Base-by-base conservation (phyloP, 2,329 filamentous ascomycete genomes). In the Dryadomyces quercivorus region DNA sequence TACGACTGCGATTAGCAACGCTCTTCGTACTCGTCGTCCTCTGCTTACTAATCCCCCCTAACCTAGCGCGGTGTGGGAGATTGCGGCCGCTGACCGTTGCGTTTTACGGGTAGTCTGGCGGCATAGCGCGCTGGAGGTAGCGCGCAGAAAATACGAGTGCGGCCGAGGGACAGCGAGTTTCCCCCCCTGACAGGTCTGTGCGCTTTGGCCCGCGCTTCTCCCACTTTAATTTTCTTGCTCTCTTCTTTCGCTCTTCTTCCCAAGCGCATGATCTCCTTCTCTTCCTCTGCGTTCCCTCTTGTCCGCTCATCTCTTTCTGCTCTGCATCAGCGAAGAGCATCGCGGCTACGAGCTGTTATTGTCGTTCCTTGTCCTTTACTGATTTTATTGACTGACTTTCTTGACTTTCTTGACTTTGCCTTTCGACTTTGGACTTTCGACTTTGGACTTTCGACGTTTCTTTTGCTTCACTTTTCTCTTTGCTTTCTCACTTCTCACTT, bases 191-290 rank as follows among this genome's bases (percentile, higher is more conserved):
- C 36, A 36, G 38, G 49, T 51, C 49, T 43, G 49, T 51, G 49
- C 49, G 7, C 49, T 36, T 22, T 36, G 10, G 10, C 36, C 26
- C 31, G 36, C 15, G 16, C 5, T 13, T 34, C 16, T 51, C 31
- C 53, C 52, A 54, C 43, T 57, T 51, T 55, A 48, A 49, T 55
- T 57, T 49, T 55, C n/a, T 21, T 51, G 18, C 31, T 34, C 20
- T 51, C 48, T 34, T n/a, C 38, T 40, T 49, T 54, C 36, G 36
- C 36, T 40, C 36, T 40, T 40, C 16, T 51, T n/a, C 53, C 8
- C 18, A 21, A 40, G 36, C 50, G 34, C 36, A 12, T 20, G 7
- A 22, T 49, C 45, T 31, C 45, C 26, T 46, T 22, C 20, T 51
- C 38, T 18, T 12, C 40, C 4, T 22, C 8, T 44, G 7, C 46